Base-by-base conservation (phyloP, 305 asterid genomes). In the Fraxinus platypoda region DNA sequence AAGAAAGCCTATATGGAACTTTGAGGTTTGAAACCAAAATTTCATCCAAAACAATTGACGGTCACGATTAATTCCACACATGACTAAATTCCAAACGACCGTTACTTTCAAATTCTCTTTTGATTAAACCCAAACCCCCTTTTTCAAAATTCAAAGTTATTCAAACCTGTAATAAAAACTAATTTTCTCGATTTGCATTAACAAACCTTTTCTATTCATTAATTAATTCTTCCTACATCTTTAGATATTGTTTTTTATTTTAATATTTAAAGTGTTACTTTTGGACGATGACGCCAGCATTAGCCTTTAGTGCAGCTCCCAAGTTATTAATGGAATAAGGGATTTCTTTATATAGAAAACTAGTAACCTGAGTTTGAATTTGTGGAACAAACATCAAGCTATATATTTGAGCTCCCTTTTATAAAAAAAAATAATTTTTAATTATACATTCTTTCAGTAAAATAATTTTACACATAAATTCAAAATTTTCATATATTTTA, bases 91-190 rank as follows among this genome's bases (percentile, higher is more conserved):
- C 73, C 73, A 26, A 23, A 26, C 73, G 8, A 64, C 73, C 73
- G 73, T 64, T 64, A 64, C 73, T 64, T 64, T 64, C 73, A 64
- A 64, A 64, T 66, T 66, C 74, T 12, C 74, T 66, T 66, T 26
- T 66, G 74, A 66, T 26, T 26, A 66, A 66, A 26, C 74, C 35
- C 74, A 66, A 34, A 26, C 23, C 8, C n/a, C 52, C 28, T 31
- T 87, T 88, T 89, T 90, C 91, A 85, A 89, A 88, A 85, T 90
- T 91, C 90, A 85, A 91, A 90, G 84, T 78, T 85, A 76, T 78
- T 86, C 75, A 83, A 90, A 86, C 74, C 54, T 75, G 62, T 76
- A 38, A 79, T 31, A 37, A 30, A 52, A 6, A 74, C 46, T 46
- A 81, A 78, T 30, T 30, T 34, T 88, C 90, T 89, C 91, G 91